A percentile compares a stretch with the other conserved stretches of the same genome.
Evolutionary conservation across 2,329 filamentous ascomycete species (phyloP).

Genomic region (Clarireedia sp.): DNA sequence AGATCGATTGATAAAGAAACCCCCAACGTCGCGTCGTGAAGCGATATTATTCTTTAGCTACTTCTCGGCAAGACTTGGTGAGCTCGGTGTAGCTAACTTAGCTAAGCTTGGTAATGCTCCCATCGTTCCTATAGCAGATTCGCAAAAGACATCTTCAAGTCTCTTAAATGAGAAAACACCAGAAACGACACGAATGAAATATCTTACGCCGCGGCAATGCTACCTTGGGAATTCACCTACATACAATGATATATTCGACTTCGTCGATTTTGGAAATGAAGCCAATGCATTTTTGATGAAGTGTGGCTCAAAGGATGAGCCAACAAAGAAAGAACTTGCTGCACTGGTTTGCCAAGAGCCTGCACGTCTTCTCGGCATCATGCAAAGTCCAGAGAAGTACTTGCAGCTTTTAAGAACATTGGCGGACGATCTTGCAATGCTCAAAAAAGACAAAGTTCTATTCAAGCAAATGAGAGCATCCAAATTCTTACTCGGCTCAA

Average conservation of each 20-base stretch:
- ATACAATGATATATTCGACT: constrained; percentile 91
- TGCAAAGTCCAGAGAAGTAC: constrained; percentile 81
- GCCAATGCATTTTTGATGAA: constrained; percentile 84
- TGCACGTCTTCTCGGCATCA: constrained; percentile 67
- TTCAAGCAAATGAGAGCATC: constrained; percentile 68
- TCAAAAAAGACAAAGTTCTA: constrained; percentile 74
- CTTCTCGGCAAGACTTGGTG: constrained; percentile 67
- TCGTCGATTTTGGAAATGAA: constrained; percentile 84
- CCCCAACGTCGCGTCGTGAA: constrained; percentile 57
- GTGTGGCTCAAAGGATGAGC: constrained; percentile 85
- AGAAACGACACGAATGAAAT: constrained; percentile 34
- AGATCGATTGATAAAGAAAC: constrained; percentile 60
- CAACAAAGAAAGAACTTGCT: constrained; percentile 79
- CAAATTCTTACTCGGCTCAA: constrained; percentile 75
- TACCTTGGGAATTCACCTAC: constrained; percentile 66
- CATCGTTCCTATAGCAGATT: constrained; percentile 61
- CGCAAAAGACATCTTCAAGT: constrained; percentile 20
- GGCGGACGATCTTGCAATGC: constrained; percentile 58
- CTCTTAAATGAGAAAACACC: constrained; percentile 34
- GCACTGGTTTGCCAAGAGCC: constrained; percentile 77
- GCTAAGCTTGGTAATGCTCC: constrained; percentile 53
- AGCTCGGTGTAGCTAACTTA: constrained; percentile 57
- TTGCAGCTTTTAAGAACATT: constrained; percentile 73
- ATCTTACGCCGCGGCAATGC: constrained; percentile 62
- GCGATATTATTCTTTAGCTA: constrained; percentile 75